Base-by-base conservation (phyloP, 495 filamentous ascomycete species). In the Tuber borchii region DNA sequence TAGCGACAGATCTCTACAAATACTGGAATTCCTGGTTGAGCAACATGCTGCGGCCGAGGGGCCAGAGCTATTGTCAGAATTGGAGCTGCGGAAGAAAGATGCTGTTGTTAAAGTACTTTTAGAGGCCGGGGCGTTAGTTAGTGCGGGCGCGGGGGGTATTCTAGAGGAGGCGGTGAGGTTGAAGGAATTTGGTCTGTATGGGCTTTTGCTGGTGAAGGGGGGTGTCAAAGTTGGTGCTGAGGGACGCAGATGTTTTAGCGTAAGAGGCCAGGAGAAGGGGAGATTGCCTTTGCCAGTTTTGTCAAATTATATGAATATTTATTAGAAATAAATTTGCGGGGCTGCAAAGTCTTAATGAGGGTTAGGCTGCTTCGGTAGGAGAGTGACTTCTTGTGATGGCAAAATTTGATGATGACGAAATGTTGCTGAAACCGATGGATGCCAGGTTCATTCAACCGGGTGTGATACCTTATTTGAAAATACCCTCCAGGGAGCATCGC, bases 231-330 rank as follows among this genome's bases (percentile, higher is more conserved):
- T 61, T 61, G 51, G 51, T 9, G 51, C 51, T 61, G 51, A 2
- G 51, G 51, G 22, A 61, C 26, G 9, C 10, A 61, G 56, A 31
- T 26, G 3, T n/a, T 61, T n/a, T 61, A 10, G n/a, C 10, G 14
- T 4, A 12, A 61, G 56, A 10, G n/a, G 10, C 14, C 56, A 31
- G 56, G n/a, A 9, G 56, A 61, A 31, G 56, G 10, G 10, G 56
- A 31, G 12, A 3, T 16, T 61, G n/a, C 56, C 56, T 2, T 61
- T 31, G n/a, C 56, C 56, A 61, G n/a, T 31, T 26, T 26, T 61
- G 56, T 61, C 56, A 12, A 61, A 61, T 61, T 61, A 61, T 61
- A 61, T 61, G 56, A 61, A 61, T 31, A 61, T 61, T 61, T 61
- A 61, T 31, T 61, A 61, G 56, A 61, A n/a, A 31, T 61, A 16